Conservation (phyloP, 179 eudicot genomes). For the Heliamphora pulchella region DNA sequence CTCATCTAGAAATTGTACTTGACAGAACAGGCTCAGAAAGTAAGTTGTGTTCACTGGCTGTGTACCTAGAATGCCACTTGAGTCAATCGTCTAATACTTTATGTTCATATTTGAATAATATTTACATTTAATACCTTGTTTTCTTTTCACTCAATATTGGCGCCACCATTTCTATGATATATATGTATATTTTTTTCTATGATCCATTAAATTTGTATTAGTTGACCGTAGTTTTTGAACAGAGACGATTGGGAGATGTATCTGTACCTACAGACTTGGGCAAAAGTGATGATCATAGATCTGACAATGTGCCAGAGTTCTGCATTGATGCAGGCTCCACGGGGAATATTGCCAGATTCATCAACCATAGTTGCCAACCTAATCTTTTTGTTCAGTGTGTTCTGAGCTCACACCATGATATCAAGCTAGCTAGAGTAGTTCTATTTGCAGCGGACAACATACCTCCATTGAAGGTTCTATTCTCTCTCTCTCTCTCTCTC, state of each 20-base stretch:
- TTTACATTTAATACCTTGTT: not conserved
- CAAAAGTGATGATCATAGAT: slow-evolving; percentile 38
- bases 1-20: not conserved
- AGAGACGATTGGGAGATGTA: slow-evolving; percentile 76
- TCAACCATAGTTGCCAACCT: slow-evolving; percentile 90
- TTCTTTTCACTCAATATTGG: not conserved
- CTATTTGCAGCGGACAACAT: slow-evolving; percentile 90
- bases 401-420: slow-evolving; percentile 62
- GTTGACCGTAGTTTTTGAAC: slow-evolving; percentile 4
- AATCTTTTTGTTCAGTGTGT: slow-evolving; percentile 84
- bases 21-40: not conserved
- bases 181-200: not conserved
- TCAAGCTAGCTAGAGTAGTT: slow-evolving; percentile 58
- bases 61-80: not conserved
- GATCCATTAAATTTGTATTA: not conserved
- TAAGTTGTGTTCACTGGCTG: too few relatives aligned
- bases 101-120: not conserved
- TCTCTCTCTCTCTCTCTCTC: not conserved
- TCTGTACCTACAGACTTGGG: slow-evolving; percentile 39
- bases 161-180: not conserved
- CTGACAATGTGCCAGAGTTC: slow-evolving; percentile 52
- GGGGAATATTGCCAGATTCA: slow-evolving; percentile 71
- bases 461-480: slow-evolving; percentile 68
- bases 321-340: slow-evolving; percentile 74
- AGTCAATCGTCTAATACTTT: not conserved